These are phyloP conservation scores for Coemansia guatemalensis DNA, from an alignment of 192 early-diverging fungal genomes.

Conservation along the genomic window DNA sequence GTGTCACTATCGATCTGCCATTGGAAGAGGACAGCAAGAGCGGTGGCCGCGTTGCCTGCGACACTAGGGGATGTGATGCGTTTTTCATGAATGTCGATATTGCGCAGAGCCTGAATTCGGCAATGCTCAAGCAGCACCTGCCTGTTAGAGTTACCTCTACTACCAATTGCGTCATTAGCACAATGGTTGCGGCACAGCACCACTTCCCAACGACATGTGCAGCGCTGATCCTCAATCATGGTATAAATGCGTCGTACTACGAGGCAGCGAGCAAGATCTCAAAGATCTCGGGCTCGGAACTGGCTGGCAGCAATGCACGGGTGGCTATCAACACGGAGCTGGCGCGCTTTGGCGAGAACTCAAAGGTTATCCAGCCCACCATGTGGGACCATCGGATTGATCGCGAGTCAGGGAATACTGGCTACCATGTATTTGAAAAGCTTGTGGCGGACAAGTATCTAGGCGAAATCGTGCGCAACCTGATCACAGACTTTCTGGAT, in stretches of 20 bases:
- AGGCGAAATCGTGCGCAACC: conserved; percentile 85
- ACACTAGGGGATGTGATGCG: conserved; percentile 3
- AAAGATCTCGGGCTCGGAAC: conserved; percentile 40
- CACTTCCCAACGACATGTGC: conserved; percentile 66
- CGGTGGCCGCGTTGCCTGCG: conserved; percentile 58
- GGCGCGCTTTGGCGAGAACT: conserved; percentile 81
- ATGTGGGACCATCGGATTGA: conserved; percentile 84
- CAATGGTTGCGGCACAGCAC: conserved; percentile 85
- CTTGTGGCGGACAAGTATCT: conserved; percentile 94
- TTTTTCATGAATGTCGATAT: conserved; percentile 75
- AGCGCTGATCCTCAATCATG: conserved; percentile 91
- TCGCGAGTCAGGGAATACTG: conserved; percentile 76
- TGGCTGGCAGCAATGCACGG: conserved; percentile 5
- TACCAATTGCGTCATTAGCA: conserved; percentile 96
- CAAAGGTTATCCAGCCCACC: conserved; percentile 65
- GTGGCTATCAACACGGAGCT: conserved; percentile 97
- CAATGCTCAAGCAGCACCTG: conserved; percentile 63
- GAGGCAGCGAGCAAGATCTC: conserved; percentile 69
- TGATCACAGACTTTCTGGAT: conserved; percentile 81
- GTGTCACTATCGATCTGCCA: conserved; percentile 94
- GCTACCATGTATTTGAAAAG: conserved; percentile 88
- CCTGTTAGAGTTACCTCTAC: conserved; percentile 80
- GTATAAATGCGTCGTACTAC: conserved; percentile 94
- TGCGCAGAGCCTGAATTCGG: conserved; percentile 71
- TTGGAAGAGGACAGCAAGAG: conserved; percentile 74